phyloP scores from a whole-genome alignment of 345 rosid species.

The Salix udensis region DNA sequence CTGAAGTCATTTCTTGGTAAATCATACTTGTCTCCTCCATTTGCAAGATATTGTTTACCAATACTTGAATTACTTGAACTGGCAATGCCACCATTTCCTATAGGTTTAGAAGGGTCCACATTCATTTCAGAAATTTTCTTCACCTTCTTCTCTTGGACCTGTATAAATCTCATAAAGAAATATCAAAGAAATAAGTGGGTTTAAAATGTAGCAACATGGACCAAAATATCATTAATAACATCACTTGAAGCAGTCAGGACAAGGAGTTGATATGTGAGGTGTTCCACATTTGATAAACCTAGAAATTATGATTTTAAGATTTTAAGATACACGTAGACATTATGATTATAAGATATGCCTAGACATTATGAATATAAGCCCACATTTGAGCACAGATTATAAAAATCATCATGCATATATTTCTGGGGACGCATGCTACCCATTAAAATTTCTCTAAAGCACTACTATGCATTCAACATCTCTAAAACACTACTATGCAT shows the following conservation, averaged over 20 bases:
- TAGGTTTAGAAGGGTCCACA: conserved; percentile 55
- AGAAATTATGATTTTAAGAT: background rate
- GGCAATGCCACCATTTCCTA: conserved; percentile 67
- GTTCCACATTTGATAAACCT: background rate
- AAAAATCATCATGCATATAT: background rate
- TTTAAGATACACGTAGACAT: background rate
- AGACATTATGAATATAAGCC: background rate
- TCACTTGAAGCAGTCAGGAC: background rate
- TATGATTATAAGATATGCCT: background rate
- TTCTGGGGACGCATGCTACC: background rate
- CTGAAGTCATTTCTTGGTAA: conserved; percentile 47
- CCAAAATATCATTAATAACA: background rate
- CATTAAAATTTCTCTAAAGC: background rate
- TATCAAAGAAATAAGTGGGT: conserved; percentile 7
- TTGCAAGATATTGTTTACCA: conserved; percentile 41
- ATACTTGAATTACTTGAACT: conserved; percentile 60
- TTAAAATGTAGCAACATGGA: background rate
- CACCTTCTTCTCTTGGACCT: conserved; percentile 97
- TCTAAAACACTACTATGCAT: background rate
- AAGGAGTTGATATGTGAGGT: background rate
- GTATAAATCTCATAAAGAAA: conserved; percentile 24
- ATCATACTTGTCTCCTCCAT: conserved; percentile 60
- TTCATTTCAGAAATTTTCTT: conserved; percentile 82
- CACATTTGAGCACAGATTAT: background rate
- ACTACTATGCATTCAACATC: background rate